These are phyloP conservation scores for Cutaneotrichosporon spelunceum DNA, from an alignment of 1,284 basidiomycete genomes.

Conservation along the genomic window DNA sequence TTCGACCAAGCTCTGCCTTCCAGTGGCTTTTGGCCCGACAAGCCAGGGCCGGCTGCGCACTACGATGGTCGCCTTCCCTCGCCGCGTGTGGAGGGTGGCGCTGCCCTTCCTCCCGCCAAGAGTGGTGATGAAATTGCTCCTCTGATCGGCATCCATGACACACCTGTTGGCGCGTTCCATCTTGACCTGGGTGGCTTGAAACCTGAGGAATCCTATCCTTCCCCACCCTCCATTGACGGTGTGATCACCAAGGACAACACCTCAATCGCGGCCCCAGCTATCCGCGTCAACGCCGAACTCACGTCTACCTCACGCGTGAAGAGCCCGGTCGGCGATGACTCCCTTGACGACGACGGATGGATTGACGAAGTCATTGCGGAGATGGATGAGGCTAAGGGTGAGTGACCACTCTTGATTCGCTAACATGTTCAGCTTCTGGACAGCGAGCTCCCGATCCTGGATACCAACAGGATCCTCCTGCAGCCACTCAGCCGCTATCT, in stretches of 20 bases:
- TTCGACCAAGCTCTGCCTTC: too few relatives aligned
- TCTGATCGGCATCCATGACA: too few relatives aligned
- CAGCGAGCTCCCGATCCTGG: not conserved
- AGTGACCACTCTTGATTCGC: not conserved
- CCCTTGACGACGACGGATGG: slow-evolving; percentile 10
- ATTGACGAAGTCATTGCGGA: not conserved
- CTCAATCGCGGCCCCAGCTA: not conserved
- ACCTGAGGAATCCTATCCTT: not conserved
- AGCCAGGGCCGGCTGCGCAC: too few relatives aligned
- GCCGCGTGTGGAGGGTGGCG: not conserved
- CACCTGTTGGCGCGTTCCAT: not conserved
- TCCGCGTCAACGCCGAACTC: not conserved
- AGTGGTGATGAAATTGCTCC: too few relatives aligned
- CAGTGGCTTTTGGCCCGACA: too few relatives aligned
- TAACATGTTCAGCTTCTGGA: not conserved
- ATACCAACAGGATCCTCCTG: not conserved
- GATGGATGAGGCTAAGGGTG: slow-evolving; percentile 9
- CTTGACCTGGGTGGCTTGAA: not conserved
- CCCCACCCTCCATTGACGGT: not conserved
- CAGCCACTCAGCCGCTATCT: not conserved
- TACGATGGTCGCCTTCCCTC: not conserved
- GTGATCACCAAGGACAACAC: not conserved
- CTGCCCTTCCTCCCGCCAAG: not conserved
- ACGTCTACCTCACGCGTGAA: not conserved
- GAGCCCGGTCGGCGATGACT: not conserved